Base-by-base conservation (phyloP, 1,284 basidiomycete species). In the Trichosporon sp. region DNA sequence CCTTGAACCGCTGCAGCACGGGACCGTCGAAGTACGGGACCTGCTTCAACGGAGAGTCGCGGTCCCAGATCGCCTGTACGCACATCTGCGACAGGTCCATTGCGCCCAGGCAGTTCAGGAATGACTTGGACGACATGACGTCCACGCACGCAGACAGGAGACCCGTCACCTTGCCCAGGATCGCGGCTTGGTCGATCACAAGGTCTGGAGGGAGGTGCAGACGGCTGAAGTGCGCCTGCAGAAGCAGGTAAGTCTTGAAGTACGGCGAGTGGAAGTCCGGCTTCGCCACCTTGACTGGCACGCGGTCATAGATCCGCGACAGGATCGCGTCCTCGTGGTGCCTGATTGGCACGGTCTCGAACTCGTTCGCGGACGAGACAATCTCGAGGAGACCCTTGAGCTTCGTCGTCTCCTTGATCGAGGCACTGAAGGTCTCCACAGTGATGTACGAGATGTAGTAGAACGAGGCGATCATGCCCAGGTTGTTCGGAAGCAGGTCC, bases 81-180 rank as follows among this genome's bases (percentile, higher is more conserved):
- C 92, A 94, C 95, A 99, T 99, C 81, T 99, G 96, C n/a, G 90
- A 91, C 64, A 99, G 79, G 81, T 99, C 96, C 96, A 99, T 99
- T 0, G 95, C 95, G 58, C 95, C 91, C 14, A 98, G 83, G 1
- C 95, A 95, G 74, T 89, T 95, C 73, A 99, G 80, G 88, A 89
- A 95, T 3, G 91, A 93, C 75, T 97, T 97, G 57, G 90, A 93
- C 4, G 91, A 94, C 92, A 99, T 94, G 65, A 99, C 95, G 77
- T 98, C 95, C 34, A 98, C 95, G 74, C 92, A 95, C 2, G 95
- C 94, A 11, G 90, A 92, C 23, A 95, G 84, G 29, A 95, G 81
- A 71, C 92, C 95, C 68, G 97, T 84, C 31, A 96, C 88, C 79
- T 95, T 96, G 80, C 90, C 87, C 3, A 99, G 83, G 11, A 99